A percentile compares a stretch with the other conserved stretches of the same genome.
Conservation (phyloP, 768 basidiomycete species). For the Melanogaster broomeanus region DNA sequence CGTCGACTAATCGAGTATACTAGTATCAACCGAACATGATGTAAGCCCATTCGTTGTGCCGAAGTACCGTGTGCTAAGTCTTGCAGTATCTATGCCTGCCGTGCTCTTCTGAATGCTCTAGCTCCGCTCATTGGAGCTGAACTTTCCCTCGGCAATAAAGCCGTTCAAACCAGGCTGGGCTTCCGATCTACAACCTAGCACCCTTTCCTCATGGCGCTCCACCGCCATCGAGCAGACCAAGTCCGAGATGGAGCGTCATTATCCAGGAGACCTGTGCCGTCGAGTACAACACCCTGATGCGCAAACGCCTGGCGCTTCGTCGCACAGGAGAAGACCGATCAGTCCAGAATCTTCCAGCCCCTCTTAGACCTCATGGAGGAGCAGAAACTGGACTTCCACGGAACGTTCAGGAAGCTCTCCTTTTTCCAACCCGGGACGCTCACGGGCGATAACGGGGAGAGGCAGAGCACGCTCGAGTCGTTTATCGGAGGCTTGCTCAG, state of each 20-base stretch:
- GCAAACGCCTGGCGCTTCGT: conserved; percentile 80
- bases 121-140: conserved; percentile 89
- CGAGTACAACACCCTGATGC: conserved; percentile 72
- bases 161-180: conserved; percentile 65
- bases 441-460: conserved; percentile 13
- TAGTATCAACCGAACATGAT: conserved; percentile 81
- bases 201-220: conserved; percentile 61
- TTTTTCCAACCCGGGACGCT: conserved; percentile 54
- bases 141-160: conserved; percentile 49
- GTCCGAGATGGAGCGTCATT: conserved; percentile 61
- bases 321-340: conserved; percentile 58
- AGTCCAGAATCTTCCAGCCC: conserved; percentile 57
- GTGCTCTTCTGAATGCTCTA: conserved; percentile 73
- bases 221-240: conserved; percentile 53
- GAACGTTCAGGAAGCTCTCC: conserved; percentile 74
- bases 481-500: conserved; percentile 49
- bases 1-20: conserved; percentile 3
- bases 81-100: conserved; percentile 74
- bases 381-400: conserved; percentile 85
- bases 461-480: conserved; percentile 28
- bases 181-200: conserved; percentile 47
- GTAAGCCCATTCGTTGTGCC: conserved; percentile 40
- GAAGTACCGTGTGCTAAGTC: conserved; percentile 1
- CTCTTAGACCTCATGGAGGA: conserved; percentile 74
- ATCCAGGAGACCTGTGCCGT: conserved; percentile 57